Evolutionary conservation across 129 eudicot species (phyloP), one percentile per base, ranked within the genome.

Genomic region (Silybum marianum): DNA sequence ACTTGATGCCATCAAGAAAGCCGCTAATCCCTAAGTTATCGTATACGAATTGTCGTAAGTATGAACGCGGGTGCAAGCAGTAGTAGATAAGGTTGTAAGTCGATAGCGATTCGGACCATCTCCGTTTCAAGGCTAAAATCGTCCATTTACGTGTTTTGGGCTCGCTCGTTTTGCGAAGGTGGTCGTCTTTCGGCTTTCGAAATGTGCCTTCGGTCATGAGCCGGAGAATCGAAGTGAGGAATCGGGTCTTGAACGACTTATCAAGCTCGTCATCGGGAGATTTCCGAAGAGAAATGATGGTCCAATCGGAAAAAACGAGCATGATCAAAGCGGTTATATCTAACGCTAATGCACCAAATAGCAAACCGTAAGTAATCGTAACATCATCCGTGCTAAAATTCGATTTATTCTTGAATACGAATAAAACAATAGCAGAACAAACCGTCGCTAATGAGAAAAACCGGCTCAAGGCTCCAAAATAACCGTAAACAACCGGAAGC

Each of bases 241-340:
- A 32, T 18, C 5, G 40, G 18, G 40, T 72, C 63, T 10, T 73
- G 8, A 40, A 30, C 13, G 84, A 68, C 23, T 63, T 71, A 38
- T 16, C 38, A 0, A 30, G 74, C 70, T 80, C 83, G 12, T 0
- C 62, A 28, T 81, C 86, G 0, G 90, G 88, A 0, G 89, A 71
- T 70, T 75, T 18, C 7, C 22, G 79, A 34, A 80, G 58, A 11
- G 30, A 24, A 66, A 89, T 83, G 26, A 80, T 42, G 11, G 85
- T 73, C 92, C 92, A 88, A 77, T 92, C 92, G 0, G 92, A 88
- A 78, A 81, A 70, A 40, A 90, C 6, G 44, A 92, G 87, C 91
- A 82, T 90, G 34, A 78, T 2, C 48, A 85, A 18, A 4, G 91
- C 87, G 7, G 73, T 23, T 16, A 69, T 9, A 58, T 92, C 97